Percentiles rank a stretch among this genome's conserved stretches.
Evolutionary conservation across 176 grass and related monocot genomes (phyloP).

Genomic region (Lolium rigidum): DNA sequence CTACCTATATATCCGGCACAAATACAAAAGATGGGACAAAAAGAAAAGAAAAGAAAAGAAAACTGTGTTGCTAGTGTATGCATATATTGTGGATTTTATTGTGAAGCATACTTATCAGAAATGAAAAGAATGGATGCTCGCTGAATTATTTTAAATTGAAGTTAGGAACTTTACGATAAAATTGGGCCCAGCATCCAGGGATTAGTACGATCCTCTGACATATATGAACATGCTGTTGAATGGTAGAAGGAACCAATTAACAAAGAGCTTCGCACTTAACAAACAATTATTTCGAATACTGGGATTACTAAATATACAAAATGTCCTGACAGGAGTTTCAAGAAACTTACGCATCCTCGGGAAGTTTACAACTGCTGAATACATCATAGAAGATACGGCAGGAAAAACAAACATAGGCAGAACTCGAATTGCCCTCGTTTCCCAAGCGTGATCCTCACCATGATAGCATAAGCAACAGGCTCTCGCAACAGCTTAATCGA

Average conservation of each 20-base stretch:
- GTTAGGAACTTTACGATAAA: not conserved
- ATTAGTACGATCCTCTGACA: not conserved
- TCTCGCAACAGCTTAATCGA: slow-evolving; percentile 18
- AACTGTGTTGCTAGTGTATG: not conserved
- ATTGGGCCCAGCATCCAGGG: not conserved
- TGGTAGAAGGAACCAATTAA: not conserved
- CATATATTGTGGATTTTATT: not conserved
- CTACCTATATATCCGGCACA: not conserved
- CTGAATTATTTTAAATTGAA: slow-evolving; percentile 23
- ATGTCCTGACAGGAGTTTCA: not conserved
- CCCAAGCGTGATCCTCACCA: slow-evolving; percentile 74
- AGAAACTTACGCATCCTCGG: slow-evolving; percentile 86
- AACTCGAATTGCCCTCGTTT: slow-evolving; percentile 71
- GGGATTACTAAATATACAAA: not conserved
- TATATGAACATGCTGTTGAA: not conserved
- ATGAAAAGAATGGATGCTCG: slow-evolving; percentile 15
- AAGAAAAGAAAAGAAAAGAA: not conserved
- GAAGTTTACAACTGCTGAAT: slow-evolving; percentile 74
- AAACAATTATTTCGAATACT: not conserved
- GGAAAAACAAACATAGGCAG: slow-evolving; percentile 88
- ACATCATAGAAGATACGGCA: slow-evolving; percentile 67
- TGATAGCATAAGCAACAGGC: slow-evolving; percentile 66
- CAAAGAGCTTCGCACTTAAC: not conserved
- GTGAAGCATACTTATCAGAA: not conserved
- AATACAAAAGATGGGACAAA: not conserved